Evolutionary conservation across 768 basidiomycete species (phyloP), one percentile per base, ranked within the genome.

Genomic region (Agaricus sinodeliciosus): DNA sequence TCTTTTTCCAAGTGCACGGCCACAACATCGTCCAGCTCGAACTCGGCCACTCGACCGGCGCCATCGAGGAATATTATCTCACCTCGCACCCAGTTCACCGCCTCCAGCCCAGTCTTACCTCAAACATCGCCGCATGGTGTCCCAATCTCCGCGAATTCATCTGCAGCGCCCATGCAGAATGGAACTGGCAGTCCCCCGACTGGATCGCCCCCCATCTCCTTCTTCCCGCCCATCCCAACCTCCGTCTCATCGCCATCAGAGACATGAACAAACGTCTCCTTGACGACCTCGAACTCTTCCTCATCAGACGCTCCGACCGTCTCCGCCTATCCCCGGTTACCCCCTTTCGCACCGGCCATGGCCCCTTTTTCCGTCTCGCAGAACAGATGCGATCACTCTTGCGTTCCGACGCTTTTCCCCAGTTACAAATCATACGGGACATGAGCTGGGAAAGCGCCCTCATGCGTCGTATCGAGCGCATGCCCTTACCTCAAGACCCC

Each of bases 181-280:
- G 87, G 87, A 84, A 87, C 57, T 88, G 87, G 87, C 75, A 81
- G 58, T 74, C 71, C 48, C 87, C 87, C 0, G 85, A 89, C 61
- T 88, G 86, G 87, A 87, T 88, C 59, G 84, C 87, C 12, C 85
- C 87, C 3, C 87, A 89, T 51, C 73, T 85, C 37, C 69, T 89
- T 5, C 73, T 89, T 18, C 83, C 85, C 15, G 63, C 79, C 1
- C 87, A 89, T 60, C 76, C 79, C 0, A 70, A 69, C 6, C 64
- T 89, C 9, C 67, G 80, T 63, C 72, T 87, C 49, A 88, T 88
- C 51, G 87, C 84, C 8, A 81, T 89, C 53, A 75, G 85, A 16
- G 85, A 84, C 58, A 80, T 88, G 61, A 82, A 86, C 64, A 75
- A 77, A 55, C 74, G 85, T 52, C 66, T 88, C 19, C 58, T 71